Conservation (phyloP, 495 filamentous ascomycete genomes). For the Hypoxylon intermedium region DNA sequence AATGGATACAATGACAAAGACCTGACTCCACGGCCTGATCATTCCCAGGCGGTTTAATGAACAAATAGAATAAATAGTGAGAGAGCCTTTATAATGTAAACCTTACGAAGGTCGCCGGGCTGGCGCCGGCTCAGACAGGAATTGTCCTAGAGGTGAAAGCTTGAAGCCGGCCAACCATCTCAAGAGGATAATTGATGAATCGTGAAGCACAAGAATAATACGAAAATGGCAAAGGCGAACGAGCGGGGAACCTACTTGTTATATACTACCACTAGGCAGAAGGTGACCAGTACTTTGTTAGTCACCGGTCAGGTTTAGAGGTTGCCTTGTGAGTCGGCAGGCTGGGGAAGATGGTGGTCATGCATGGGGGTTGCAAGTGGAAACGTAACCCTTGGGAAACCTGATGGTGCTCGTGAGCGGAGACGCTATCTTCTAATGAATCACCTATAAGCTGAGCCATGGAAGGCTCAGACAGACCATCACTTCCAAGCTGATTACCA, state of each 20-base stretch:
- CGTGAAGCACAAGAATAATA: slow-evolving; percentile 22
- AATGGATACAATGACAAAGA: slow-evolving; percentile 7
- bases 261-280: slow-evolving; percentile 40
- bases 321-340: slow-evolving; percentile 41
- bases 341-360: slow-evolving; percentile 40
- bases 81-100: slow-evolving; percentile 16
- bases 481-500: slow-evolving; percentile 34
- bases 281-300: slow-evolving; percentile 34
- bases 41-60: slow-evolving; percentile 12
- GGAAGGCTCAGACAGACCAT: slow-evolving; percentile 29
- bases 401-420: slow-evolving; percentile 29
- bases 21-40: slow-evolving; percentile 18
- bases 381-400: slow-evolving; percentile 28
- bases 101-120: slow-evolving; percentile 37
- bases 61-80: slow-evolving; percentile 11
- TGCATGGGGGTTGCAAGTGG: slow-evolving; percentile 24
- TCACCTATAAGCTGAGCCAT: slow-evolving; percentile 35
- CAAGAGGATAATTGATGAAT: slow-evolving; percentile 27
- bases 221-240: slow-evolving; percentile 12
- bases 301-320: slow-evolving; percentile 38
- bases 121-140: slow-evolving; percentile 39
- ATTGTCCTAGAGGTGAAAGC: slow-evolving; percentile 21
- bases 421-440: slow-evolving; percentile 30
- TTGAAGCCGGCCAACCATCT: slow-evolving; percentile 30
- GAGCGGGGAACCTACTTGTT: slow-evolving; percentile 14